phyloP scores from a whole-genome alignment of 331 rosid genomes.

The Cydonia oblonga region DNA sequence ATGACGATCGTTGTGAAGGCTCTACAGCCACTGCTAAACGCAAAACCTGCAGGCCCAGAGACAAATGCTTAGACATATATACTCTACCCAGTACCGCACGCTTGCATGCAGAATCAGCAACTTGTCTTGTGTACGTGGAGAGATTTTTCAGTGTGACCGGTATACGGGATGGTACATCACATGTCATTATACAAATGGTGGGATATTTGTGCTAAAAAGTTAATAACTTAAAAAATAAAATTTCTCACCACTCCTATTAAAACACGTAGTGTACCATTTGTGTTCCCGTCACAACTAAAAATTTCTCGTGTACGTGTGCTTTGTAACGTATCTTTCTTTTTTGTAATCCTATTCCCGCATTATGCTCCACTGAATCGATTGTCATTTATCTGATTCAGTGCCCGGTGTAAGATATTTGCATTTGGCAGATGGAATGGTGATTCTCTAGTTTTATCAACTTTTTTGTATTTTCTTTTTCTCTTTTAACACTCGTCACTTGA shows the following conservation, averaged over 20 bases:
- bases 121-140: neutral
- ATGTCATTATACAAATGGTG: too few species aligned
- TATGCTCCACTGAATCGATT: neutral
- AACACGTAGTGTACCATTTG: too few species aligned
- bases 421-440: neutral
- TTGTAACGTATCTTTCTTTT: neutral
- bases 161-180: too few species aligned
- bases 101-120: neutral
- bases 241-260: too few species aligned
- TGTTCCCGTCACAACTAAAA: too few species aligned
- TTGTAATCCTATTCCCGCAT: neutral
- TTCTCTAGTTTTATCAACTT: neutral
- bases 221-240: too few species aligned
- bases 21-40: conserved; percentile 75
- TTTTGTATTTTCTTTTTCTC: neutral
- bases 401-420: neutral
- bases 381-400: conserved; percentile 2
- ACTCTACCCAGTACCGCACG: too few species aligned
- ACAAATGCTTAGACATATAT: conserved; percentile 24
- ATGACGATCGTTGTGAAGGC: conserved; percentile 97
- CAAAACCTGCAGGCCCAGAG: conserved; percentile 63
- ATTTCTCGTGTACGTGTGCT: too few species aligned
- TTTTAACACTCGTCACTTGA: neutral
- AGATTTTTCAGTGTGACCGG: too few species aligned
- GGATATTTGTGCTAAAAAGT: too few species aligned